phyloP scores from a whole-genome alignment of 2,329 filamentous ascomycete species.

The Neofusicoccum ribis region DNA sequence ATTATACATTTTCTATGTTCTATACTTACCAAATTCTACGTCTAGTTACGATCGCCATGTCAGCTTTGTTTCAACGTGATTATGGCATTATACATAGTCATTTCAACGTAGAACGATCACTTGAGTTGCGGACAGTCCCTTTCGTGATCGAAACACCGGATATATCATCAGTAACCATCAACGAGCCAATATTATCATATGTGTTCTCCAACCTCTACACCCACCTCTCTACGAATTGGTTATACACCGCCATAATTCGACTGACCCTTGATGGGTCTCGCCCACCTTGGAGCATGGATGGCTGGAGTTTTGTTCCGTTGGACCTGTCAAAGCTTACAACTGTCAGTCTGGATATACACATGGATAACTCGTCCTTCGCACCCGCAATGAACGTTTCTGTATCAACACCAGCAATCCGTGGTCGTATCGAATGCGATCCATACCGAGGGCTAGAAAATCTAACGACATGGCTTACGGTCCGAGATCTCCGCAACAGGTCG shows the following conservation, averaged over 20 bases:
- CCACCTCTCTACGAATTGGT: slow-evolving; percentile 25
- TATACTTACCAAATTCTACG: too few relatives aligned
- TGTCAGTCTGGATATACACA: not conserved
- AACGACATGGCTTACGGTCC: slow-evolving; percentile 15
- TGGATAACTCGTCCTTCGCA: slow-evolving; percentile 4
- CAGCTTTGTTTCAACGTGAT: not conserved
- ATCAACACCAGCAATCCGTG: slow-evolving; percentile 21
- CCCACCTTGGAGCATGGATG: slow-evolving; percentile 26
- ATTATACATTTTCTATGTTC: not conserved
- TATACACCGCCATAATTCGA: slow-evolving; percentile 22
- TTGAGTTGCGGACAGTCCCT: not conserved
- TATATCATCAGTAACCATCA: not conserved
- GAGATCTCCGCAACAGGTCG: not conserved
- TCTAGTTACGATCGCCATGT: slow-evolving; percentile 1
- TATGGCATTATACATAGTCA: not conserved
- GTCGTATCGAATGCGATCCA: slow-evolving; percentile 21
- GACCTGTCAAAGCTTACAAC: not conserved
- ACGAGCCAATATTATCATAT: not conserved
- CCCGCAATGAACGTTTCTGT: slow-evolving; percentile 20
- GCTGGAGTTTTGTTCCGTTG: slow-evolving; percentile 30
- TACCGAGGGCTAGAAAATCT: slow-evolving; percentile 16
- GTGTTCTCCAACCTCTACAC: slow-evolving; percentile 17
- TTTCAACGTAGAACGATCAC: not conserved
- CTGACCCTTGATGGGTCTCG: slow-evolving; percentile 21
- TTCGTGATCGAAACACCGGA: not conserved